A percentile compares a stretch with the other conserved stretches of the same genome.
phyloP scores from a whole-genome alignment of 768 basidiomycete genomes.

The Neoboletus magnificus region DNA sequence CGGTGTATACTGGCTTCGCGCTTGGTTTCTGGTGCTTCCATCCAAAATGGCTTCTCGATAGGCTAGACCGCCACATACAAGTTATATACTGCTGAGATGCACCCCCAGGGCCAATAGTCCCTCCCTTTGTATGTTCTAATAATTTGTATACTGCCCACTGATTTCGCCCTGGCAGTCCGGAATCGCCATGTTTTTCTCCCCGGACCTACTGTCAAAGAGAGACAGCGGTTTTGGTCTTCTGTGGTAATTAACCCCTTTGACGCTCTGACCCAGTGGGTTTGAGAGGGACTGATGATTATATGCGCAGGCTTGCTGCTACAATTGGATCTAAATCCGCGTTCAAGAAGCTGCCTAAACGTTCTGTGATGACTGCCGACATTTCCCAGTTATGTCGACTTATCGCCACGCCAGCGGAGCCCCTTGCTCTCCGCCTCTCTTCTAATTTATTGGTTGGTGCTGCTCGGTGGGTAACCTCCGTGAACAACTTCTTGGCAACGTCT shows the following conservation, averaged over 20 bases:
- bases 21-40: slow-evolving; percentile 18
- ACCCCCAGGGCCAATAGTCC: not conserved
- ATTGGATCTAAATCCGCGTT: slow-evolving; percentile 85
- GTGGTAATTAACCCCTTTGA: slow-evolving; percentile 46
- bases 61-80: slow-evolving; percentile 7
- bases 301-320: slow-evolving; percentile 82
- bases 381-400: slow-evolving; percentile 77
- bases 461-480: slow-evolving; percentile 47
- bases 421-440: slow-evolving; percentile 83
- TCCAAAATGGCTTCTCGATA: not conserved
- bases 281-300: slow-evolving; percentile 7
- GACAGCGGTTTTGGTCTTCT: slow-evolving; percentile 90
- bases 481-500: not conserved
- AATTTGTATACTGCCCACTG: not conserved
- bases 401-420: slow-evolving; percentile 76
- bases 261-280: not conserved
- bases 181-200: slow-evolving; percentile 75
- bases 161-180: not conserved
- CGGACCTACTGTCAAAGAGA: slow-evolving; percentile 73
- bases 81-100: not conserved
- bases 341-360: slow-evolving; percentile 77
- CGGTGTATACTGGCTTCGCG: slow-evolving; percentile 15
- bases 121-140: slow-evolving; percentile 3
- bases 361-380: slow-evolving; percentile 84
- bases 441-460: slow-evolving; percentile 89